Evolutionary conservation across 352 stramenopile species (phyloP).

Genomic region (Pythium periplocum): DNA sequence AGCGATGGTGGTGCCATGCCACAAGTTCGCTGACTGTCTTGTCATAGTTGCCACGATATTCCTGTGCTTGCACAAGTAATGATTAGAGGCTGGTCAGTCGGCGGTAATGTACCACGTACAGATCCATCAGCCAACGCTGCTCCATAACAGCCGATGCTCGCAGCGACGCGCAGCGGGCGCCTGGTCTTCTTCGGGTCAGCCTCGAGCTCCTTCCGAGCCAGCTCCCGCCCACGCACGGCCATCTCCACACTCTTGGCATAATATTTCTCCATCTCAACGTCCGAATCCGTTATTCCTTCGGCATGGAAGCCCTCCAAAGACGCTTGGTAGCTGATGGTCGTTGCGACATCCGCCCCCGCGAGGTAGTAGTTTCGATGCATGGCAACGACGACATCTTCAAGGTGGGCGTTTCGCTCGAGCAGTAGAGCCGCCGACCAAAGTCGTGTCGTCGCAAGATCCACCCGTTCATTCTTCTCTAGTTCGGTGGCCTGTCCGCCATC

Average conservation of each 20-base stretch:
- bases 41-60: slow-evolving; percentile 83
- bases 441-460: slow-evolving; percentile 42
- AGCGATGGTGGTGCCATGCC: slow-evolving; percentile 71
- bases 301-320: slow-evolving; percentile 78
- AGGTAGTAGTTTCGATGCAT: slow-evolving; percentile 77
- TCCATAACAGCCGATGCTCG: slow-evolving; percentile 85
- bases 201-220: slow-evolving; percentile 42
- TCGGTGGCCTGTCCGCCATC: slow-evolving; percentile 77
- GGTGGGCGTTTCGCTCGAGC: slow-evolving; percentile 39
- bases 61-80: slow-evolving; percentile 21
- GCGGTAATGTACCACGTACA: slow-evolving; percentile 22
- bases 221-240: slow-evolving; percentile 55
- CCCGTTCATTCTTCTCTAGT: slow-evolving; percentile 65
- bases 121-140: slow-evolving; percentile 81
- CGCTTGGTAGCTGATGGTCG: slow-evolving; percentile 83
- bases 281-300: slow-evolving; percentile 37
- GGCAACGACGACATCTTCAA: slow-evolving; percentile 53
- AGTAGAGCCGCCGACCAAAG: slow-evolving; percentile 76
- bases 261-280: slow-evolving; percentile 47
- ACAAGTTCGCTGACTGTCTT: slow-evolving; percentile 62
- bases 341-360: slow-evolving; percentile 72
- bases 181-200: slow-evolving; percentile 8
- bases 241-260: slow-evolving; percentile 75
- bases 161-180: slow-evolving; percentile 38
- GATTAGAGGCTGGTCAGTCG: background rate